Evolutionary conservation across 208 protist genomes (phyloP), one percentile per base, ranked within the genome.

Genomic region (Wallacemonas sp.): DNA sequence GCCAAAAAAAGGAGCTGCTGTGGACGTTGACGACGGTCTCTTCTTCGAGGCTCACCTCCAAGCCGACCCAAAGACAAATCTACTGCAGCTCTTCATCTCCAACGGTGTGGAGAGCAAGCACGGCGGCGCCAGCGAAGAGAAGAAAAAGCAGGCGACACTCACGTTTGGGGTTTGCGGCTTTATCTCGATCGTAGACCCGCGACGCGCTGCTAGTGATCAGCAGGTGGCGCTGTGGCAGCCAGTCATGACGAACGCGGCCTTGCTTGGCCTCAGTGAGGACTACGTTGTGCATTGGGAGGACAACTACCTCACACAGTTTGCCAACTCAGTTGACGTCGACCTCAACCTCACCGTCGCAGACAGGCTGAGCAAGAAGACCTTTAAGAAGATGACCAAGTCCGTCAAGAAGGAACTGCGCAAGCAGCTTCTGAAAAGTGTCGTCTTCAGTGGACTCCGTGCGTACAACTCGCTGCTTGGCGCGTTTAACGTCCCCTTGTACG

Each of bases 251-350:
- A 55, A 45, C 34, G 29, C 38, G 3, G 54, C 42, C 12, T 48
- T 94, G 19, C 59, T 85, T 39, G 71, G 74, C 17, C 21, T 48
- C 9, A 79, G 61, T 5, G 86, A 95, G 73, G 45, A 48, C 24
- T 89, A 89, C 75, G 87, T 76, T 37, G 63, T 92, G 36, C 85
- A 93, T 26, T 95, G 89, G 89, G 85, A 90, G 64, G 83, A 92
- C 58, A 76, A 92, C 6, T 81, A 77, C 63, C 79, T 87, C 26
- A 67, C 72, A 33, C 60, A 66, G 42, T 94, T 94, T 68, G 85
- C 85, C 36, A 71, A 84, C 22, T 76, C 72, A 4, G 74, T 95
- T 27, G 64, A 78, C 41, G 68, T 76, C 13, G 79, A 87, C 55
- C 42, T 87, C 15, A 55, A 66, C 41, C n/a, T 64, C 19, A 32